Evolutionary conservation across 148 eudicot genomes (phyloP), one percentile per base, ranked within the genome.

Genomic region (Fallopia convolvulus): DNA sequence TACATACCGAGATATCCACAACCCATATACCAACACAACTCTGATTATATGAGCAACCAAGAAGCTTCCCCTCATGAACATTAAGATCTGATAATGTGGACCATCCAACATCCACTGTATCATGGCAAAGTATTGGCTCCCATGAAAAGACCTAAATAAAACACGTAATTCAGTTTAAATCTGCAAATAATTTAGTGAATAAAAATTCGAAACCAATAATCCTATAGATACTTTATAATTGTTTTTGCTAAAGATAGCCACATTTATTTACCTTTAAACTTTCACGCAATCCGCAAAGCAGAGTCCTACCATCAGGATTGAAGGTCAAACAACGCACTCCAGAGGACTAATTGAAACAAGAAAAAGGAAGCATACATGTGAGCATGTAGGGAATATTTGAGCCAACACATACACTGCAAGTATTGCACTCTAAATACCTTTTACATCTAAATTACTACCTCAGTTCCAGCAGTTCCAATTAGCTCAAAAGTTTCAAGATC

Each of bases 11-110:
- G 74, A 95, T 85, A 82, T 95, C 97, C n/a, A 95, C 99, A 72
- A 95, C 99, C 99, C 99, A 95, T 50, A 95, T 94, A 80, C 99
- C 99, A 74, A 95, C 99, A 81, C 99, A 95, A 82, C 99, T 95
- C 83, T 95, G 99, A 87, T 92, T 95, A 81, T 87, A 88, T 42
- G 99, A 95, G 87, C 99, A 95, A 65, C 97, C 99, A 48, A 95
- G 92, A 83, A 95, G 99, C 85, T 95, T 95, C 48, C 99, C 99
- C 82, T 95, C 99, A 70, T 95, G 97, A 75, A 95, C 86, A 84
- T 91, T 95, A 77, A 95, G 92, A 87, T 95, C 99, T 61, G 97
- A 89, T 81, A 95, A 85, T 79, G 74, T 91, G 80, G 99, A 95
- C 99, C 99, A 95, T 72, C 99, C 97, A 81, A 95, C 97, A 84